A percentile compares a stretch with the other conserved stretches of the same genome.
Conservation (phyloP, 2,329 filamentous ascomycete species). For the Elsinoe necatrix region DNA sequence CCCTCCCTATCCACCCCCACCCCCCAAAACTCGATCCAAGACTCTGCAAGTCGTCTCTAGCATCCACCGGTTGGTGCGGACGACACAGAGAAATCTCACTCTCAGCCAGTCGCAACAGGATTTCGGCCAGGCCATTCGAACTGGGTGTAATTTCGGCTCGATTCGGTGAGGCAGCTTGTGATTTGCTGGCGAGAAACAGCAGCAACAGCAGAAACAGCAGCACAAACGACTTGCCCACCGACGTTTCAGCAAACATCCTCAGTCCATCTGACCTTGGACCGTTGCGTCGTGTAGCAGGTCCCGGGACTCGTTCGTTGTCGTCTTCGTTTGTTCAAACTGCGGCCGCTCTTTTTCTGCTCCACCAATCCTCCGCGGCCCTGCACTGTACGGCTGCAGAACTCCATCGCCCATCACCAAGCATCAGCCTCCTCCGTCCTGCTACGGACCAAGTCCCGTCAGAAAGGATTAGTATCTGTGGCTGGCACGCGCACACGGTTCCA, state of each 20-base stretch:
- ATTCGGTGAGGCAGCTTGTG: not conserved
- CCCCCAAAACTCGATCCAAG: not conserved
- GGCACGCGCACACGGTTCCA: not conserved
- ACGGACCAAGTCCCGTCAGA: not conserved
- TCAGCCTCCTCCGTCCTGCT: slow-evolving; percentile 2
- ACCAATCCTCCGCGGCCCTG: not conserved
- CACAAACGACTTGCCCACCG: not conserved
- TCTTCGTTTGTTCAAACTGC: not conserved
- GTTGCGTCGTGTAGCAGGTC: slow-evolving; percentile 6
- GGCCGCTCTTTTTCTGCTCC: not conserved
- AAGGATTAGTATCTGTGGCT: not conserved
- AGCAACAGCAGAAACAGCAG: not conserved
- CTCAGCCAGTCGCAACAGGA: slow-evolving; percentile 8
- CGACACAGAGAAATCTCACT: not conserved
- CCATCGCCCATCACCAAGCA: slow-evolving; percentile 1
- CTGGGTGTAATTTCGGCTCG: slow-evolving; percentile 9
- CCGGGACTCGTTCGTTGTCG: not conserved
- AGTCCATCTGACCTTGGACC: not conserved
- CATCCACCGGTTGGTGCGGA: slow-evolving; percentile 8
- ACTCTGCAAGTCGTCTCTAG: not conserved
- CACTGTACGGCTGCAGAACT: not conserved
- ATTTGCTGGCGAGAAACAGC: slow-evolving; percentile 13
- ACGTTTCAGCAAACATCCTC: not conserved
- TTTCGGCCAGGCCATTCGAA: not conserved
- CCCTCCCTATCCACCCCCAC: not conserved